Percentiles rank a stretch among this genome's conserved stretches.
Conservation (phyloP, 2,329 filamentous ascomycete species). For the Xylaria sp. region DNA sequence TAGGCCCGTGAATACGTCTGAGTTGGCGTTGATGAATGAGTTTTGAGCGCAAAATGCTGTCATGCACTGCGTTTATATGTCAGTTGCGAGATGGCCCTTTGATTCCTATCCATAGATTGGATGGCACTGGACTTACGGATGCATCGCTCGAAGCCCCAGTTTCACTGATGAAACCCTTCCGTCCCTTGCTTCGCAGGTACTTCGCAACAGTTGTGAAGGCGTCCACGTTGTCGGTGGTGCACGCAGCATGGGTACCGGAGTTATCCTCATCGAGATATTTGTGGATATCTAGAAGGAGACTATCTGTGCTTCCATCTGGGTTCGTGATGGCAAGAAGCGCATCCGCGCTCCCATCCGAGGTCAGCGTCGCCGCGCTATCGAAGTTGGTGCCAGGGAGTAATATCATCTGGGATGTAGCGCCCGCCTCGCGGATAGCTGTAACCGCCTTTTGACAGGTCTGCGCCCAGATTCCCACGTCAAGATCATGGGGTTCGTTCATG, state of each 20-base stretch:
- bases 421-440: constrained; percentile 71
- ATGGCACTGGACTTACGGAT: constrained; percentile 50
- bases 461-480: constrained; percentile 68
- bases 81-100: neutral
- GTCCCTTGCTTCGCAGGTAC: constrained; percentile 59
- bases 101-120: neutral
- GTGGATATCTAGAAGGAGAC: constrained; percentile 69
- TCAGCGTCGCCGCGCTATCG: constrained; percentile 61
- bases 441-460: constrained; percentile 71
- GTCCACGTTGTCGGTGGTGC: constrained; percentile 64
- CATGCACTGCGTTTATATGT: constrained; percentile 51
- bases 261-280: constrained; percentile 70
- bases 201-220: constrained; percentile 60
- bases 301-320: constrained; percentile 66
- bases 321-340: constrained; percentile 66
- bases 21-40: constrained; percentile 58
- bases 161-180: constrained; percentile 64
- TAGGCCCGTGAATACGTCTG: constrained; percentile 60
- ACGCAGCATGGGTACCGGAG: constrained; percentile 63
- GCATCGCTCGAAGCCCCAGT: constrained; percentile 60
- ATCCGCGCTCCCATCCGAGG: constrained; percentile 62
- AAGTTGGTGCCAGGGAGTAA: constrained; percentile 72
- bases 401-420: constrained; percentile 72
- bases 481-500: constrained; percentile 74
- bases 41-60: constrained; percentile 60